phyloP scores from a whole-genome alignment of 805 yeast species.

The Yarrowia alimentaria region DNA sequence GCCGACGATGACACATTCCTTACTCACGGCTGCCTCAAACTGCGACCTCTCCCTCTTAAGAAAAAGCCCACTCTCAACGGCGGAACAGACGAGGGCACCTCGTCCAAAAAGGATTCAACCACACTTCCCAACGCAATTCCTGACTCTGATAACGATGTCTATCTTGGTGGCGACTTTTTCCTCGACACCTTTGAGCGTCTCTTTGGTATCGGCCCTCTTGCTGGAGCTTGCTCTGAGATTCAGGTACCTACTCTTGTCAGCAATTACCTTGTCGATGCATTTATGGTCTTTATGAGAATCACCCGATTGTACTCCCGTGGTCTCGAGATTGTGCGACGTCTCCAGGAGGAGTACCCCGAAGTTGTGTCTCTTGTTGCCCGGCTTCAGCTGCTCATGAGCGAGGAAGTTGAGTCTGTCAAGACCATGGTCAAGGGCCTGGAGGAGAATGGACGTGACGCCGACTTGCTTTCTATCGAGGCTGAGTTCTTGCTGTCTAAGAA shows the following conservation, averaged over 20 bases:
- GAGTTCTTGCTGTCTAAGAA: slow-evolving; percentile 57
- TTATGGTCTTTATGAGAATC: slow-evolving; percentile 59
- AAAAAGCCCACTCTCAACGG: slow-evolving; percentile 8
- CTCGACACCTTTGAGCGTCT: slow-evolving; percentile 63
- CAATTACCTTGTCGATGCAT: slow-evolving; percentile 75
- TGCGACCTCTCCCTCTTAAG: slow-evolving; percentile 60
- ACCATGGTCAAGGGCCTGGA: slow-evolving; percentile 45
- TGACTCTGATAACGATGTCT: slow-evolving; percentile 16
- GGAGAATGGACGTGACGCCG: slow-evolving; percentile 53
- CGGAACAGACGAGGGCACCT: background rate
- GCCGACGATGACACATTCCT: slow-evolving; percentile 76
- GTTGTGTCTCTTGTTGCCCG: slow-evolving; percentile 50
- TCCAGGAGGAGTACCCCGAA: slow-evolving; percentile 52
- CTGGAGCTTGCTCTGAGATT: slow-evolving; percentile 66
- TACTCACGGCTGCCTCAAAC: slow-evolving; percentile 79
- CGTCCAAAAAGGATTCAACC: slow-evolving; percentile 42
- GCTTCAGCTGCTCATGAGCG: slow-evolving; percentile 44
- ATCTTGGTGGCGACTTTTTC: slow-evolving; percentile 48
- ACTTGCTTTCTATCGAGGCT: slow-evolving; percentile 61
- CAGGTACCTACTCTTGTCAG: slow-evolving; percentile 63
- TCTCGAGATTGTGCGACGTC: slow-evolving; percentile 53
- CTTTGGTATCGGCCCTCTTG: slow-evolving; percentile 61
- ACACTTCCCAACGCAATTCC: slow-evolving; percentile 10
- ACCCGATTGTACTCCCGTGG: slow-evolving; percentile 66
- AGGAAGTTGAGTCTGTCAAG: slow-evolving; percentile 50